Evolutionary conservation across 192 early-diverging fungal species (phyloP).

Genomic region (Rhizoclosmatium globosum): DNA sequence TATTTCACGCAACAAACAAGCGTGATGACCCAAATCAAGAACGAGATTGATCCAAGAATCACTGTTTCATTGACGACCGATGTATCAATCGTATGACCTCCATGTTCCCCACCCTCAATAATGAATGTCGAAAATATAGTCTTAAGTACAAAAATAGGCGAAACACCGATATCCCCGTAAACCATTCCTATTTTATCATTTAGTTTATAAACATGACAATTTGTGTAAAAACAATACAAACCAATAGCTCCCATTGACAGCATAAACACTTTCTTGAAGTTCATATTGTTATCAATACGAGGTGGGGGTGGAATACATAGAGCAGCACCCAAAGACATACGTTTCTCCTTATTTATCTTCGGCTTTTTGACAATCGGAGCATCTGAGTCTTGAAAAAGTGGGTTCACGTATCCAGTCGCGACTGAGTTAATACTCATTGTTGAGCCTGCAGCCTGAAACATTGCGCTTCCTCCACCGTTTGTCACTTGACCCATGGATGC

Average conservation of each 20-base stretch:
- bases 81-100: background rate
- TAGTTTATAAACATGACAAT: background rate
- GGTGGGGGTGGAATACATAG: slow-evolving; percentile 56
- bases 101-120: background rate
- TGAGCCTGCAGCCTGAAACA: background rate
- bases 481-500: background rate
- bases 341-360: slow-evolving; percentile 27
- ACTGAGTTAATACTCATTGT: background rate
- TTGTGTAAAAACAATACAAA: background rate
- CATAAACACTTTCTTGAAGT: slow-evolving; percentile 36
- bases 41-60: slow-evolving; percentile 55
- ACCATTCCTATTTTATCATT: slow-evolving; percentile 44
- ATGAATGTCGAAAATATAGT: slow-evolving; percentile 44
- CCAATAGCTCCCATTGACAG: slow-evolving; percentile 48
- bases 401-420: slow-evolving; percentile 22
- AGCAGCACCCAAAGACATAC: slow-evolving; percentile 56
- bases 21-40: slow-evolving; percentile 61
- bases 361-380: slow-evolving; percentile 11
- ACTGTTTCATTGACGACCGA: slow-evolving; percentile 13
- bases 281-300: slow-evolving; percentile 51
- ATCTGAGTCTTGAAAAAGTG: slow-evolving; percentile 22
- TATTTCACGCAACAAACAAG: slow-evolving; percentile 56
- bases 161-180: slow-evolving; percentile 66
- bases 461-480: background rate
- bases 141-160: slow-evolving; percentile 60